Conservation (phyloP, 1,284 basidiomycete species). For the Pholiota adiposa region DNA sequence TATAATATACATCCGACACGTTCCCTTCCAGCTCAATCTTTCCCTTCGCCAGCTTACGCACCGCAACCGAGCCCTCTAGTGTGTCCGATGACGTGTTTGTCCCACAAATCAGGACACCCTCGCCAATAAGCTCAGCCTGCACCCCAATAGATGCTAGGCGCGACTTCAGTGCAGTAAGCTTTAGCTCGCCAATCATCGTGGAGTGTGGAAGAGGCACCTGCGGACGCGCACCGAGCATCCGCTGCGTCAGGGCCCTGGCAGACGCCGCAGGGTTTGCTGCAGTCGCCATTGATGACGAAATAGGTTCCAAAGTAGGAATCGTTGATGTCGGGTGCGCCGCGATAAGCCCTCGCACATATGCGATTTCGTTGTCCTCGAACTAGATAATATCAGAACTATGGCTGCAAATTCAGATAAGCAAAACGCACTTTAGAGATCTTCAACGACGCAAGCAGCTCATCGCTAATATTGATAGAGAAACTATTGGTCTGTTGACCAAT, state of each 20-base stretch:
- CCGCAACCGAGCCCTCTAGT: slow-evolving; percentile 81
- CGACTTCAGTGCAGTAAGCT: slow-evolving; percentile 84
- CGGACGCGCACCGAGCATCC: slow-evolving; percentile 64
- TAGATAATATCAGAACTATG: slow-evolving; percentile 34
- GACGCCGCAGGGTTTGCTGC: slow-evolving; percentile 30
- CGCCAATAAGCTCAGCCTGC: slow-evolving; percentile 90
- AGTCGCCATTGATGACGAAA: slow-evolving; percentile 37
- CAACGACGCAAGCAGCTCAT: slow-evolving; percentile 79
- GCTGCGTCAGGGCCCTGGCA: slow-evolving; percentile 35
- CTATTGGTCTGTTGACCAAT: slow-evolving; percentile 96
- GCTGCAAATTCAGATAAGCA: background rate
- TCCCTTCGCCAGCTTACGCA: slow-evolving; percentile 84
- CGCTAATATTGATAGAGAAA: slow-evolving; percentile 93
- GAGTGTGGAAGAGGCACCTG: slow-evolving; percentile 74
- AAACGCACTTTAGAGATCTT: slow-evolving; percentile 85
- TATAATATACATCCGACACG: slow-evolving; percentile 87
- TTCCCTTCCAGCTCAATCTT: slow-evolving; percentile 88
- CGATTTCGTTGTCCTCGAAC: slow-evolving; percentile 98
- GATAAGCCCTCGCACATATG: slow-evolving; percentile 87
- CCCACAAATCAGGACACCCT: slow-evolving; percentile 94
- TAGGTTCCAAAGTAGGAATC: slow-evolving; percentile 69
- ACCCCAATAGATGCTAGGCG: slow-evolving; percentile 76
- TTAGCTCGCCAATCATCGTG: slow-evolving; percentile 95
- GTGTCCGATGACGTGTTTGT: slow-evolving; percentile 52
- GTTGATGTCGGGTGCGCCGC: slow-evolving; percentile 81